Evolutionary conservation across 148 eudicot species (phyloP).

Genomic region (Vaccinium darrowii): DNA sequence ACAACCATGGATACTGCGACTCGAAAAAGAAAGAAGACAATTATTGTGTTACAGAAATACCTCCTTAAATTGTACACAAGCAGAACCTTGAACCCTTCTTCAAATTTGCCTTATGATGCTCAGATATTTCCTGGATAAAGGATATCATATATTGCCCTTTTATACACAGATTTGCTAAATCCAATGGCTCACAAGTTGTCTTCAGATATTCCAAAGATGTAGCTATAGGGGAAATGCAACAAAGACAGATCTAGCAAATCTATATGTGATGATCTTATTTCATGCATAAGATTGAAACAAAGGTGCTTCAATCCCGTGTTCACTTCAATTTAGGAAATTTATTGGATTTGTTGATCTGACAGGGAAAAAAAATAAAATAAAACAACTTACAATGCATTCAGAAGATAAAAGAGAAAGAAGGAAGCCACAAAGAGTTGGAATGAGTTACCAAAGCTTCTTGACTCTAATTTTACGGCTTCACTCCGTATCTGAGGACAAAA

Average conservation of each 20-base stretch:
- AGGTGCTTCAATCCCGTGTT: not conserved
- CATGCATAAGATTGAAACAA: slow-evolving; percentile 5
- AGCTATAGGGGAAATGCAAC: not conserved
- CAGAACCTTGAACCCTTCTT: slow-evolving; percentile 1
- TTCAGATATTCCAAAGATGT: not conserved
- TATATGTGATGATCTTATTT: not conserved
- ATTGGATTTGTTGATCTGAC: slow-evolving; percentile 1
- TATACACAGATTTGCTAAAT: not conserved
- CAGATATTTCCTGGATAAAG: not conserved
- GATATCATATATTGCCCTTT: not conserved
- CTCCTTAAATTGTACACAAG: not conserved
- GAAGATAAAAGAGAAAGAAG: not conserved
- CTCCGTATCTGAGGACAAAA: not conserved
- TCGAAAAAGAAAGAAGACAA: not conserved
- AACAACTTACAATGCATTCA: not conserved
- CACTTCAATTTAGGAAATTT: not conserved
- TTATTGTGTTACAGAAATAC: not conserved
- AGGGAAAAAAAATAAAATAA: not conserved
- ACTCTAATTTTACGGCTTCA: not conserved
- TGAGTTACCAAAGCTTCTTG: not conserved
- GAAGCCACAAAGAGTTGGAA: not conserved
- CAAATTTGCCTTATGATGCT: not conserved
- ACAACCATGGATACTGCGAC: not conserved
- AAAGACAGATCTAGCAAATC: not conserved
- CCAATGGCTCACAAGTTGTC: not conserved